These are phyloP conservation scores for Cymbopogon citratus DNA, from an alignment of 176 grass and related monocot species.

Conservation along the genomic window DNA sequence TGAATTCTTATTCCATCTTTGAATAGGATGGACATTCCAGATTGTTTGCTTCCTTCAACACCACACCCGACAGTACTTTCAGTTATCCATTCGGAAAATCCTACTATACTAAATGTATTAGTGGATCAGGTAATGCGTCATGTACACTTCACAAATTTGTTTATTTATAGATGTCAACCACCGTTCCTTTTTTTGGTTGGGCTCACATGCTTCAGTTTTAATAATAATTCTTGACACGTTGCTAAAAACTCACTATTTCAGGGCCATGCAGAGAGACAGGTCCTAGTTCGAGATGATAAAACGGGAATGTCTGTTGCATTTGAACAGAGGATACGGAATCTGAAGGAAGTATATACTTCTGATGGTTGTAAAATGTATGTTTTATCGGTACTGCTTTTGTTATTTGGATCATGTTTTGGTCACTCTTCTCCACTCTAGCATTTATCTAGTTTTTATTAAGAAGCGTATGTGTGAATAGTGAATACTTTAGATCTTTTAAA, in stretches of 20 bases:
- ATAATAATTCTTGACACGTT: constrained; percentile 4
- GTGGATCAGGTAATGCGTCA: constrained; percentile 62
- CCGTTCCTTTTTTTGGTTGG: not conserved
- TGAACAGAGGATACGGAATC: constrained; percentile 53
- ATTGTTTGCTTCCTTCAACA: constrained; percentile 57
- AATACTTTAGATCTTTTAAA: not conserved
- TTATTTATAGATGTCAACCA: not conserved
- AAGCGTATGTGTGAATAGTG: not conserved
- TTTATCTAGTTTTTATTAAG: constrained; percentile 5
- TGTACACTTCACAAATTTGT: not conserved
- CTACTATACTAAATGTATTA: constrained; percentile 81
- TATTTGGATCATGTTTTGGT: not conserved
- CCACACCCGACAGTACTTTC: constrained; percentile 60
- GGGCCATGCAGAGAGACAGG: constrained; percentile 76
- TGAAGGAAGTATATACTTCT: constrained; percentile 87
- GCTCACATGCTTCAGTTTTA: not conserved
- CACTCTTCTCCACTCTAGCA: not conserved
- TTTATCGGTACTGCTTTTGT: not conserved
- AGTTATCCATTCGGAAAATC: constrained; percentile 61
- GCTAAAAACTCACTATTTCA: constrained; percentile 40
- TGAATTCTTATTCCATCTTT: constrained; percentile 25
- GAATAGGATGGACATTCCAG: constrained; percentile 53
- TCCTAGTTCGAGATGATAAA: constrained; percentile 85
- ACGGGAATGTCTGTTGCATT: constrained; percentile 77
- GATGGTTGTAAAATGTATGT: constrained; percentile 88